Evolutionary conservation across 768 basidiomycete genomes (phyloP).

Genomic region (Trichaptum fuscoviolaceum): DNA sequence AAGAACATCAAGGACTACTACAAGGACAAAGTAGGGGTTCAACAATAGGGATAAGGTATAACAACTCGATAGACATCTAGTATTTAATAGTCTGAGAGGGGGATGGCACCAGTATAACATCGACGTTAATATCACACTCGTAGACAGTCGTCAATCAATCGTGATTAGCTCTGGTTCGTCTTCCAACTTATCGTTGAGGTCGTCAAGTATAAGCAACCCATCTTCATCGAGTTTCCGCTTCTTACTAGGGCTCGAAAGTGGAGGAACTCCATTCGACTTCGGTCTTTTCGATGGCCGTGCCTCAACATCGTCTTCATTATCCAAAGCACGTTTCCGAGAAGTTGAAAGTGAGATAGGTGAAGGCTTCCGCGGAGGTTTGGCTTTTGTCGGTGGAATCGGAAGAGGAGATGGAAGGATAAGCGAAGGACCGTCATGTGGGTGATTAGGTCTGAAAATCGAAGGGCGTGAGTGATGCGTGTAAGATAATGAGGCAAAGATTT

Average conservation of each 20-base stretch:
- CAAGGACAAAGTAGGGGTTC: neutral
- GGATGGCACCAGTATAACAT: neutral
- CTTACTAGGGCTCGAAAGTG: conserved; percentile 52
- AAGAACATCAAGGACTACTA: neutral
- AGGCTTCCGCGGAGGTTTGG: conserved; percentile 30
- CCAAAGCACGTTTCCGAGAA: conserved; percentile 49
- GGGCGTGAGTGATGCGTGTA: neutral
- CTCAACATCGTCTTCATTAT: conserved; percentile 51
- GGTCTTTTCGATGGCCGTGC: conserved; percentile 55
- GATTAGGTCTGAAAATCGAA: conserved; percentile 40
- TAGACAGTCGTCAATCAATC: conserved; percentile 40
- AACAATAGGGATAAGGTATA: neutral
- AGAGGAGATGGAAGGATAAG: conserved; percentile 63
- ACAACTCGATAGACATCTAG: neutral
- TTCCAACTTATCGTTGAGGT: conserved; percentile 44
- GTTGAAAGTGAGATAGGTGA: conserved; percentile 37
- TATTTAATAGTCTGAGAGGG: neutral
- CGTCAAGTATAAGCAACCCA: conserved; percentile 64
- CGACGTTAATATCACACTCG: neutral
- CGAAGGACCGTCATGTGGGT: conserved; percentile 44
- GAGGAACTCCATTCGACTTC: conserved; percentile 26
- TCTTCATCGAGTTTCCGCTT: conserved; percentile 65
- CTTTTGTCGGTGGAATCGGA: conserved; percentile 46
- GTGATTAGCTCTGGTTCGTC: conserved; percentile 48
- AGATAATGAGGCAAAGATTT: neutral